Conservation (phyloP, 2,329 filamentous ascomycete genomes). For the Parastagonospora avenae region DNA sequence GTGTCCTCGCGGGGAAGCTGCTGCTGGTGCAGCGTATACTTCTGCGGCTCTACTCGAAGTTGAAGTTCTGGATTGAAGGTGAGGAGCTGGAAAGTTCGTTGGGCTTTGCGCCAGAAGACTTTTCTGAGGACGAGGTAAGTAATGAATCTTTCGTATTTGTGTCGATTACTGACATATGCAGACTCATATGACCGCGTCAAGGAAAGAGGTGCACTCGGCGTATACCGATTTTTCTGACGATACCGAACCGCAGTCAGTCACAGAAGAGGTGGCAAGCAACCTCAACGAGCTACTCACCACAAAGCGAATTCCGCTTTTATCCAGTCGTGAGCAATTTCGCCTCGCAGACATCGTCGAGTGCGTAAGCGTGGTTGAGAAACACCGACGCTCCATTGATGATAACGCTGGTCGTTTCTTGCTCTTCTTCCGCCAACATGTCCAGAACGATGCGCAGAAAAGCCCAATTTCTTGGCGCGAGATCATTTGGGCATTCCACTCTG, state of each 20-base stretch:
- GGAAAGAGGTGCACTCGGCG: constrained; percentile 57
- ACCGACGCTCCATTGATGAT: constrained; percentile 86
- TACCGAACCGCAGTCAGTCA: constrained; percentile 67
- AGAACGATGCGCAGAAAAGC: constrained; percentile 67
- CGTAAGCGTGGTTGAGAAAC: constrained; percentile 80
- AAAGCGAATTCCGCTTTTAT: constrained; percentile 77
- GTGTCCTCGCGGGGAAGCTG: constrained; percentile 79
- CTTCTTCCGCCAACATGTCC: constrained; percentile 80
- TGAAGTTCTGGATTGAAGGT: constrained; percentile 84
- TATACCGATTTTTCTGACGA: constrained; percentile 60
- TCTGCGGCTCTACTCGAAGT: constrained; percentile 70
- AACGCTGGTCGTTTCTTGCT: constrained; percentile 87
- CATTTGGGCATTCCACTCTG: constrained; percentile 83
- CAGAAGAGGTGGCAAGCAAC: constrained; percentile 69
- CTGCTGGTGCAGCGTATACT: constrained; percentile 74
- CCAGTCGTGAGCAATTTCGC: constrained; percentile 84
- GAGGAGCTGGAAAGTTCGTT: constrained; percentile 81
- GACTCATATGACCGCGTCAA: constrained; percentile 48
- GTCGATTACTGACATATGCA: constrained; percentile 15
- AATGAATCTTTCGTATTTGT: rapidly evolving
- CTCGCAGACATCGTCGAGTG: constrained; percentile 85
- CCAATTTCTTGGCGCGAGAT: constrained; percentile 76
- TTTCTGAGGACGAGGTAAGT: constrained; percentile 55
- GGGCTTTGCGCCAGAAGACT: constrained; percentile 58
- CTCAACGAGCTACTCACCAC: constrained; percentile 79